phyloP scores from a whole-genome alignment of 805 yeast species.

The Sungouiozyma ichnusensis region DNA sequence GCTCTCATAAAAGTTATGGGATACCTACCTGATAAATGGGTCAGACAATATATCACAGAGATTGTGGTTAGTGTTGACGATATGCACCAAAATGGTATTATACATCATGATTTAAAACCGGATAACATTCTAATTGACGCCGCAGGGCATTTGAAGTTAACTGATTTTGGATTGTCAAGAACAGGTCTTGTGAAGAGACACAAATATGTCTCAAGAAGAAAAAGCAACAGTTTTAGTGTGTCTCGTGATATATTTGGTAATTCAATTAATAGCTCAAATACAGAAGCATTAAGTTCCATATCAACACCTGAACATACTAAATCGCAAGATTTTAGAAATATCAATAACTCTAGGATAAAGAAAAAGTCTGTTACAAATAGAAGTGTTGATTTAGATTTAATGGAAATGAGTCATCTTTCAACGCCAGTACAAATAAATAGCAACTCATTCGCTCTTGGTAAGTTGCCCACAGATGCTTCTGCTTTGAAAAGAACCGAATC shows the following conservation, averaged over 20 bases:
- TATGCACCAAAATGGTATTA: constrained; percentile 77
- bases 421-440: neutral
- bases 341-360: neutral
- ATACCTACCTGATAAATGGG: constrained; percentile 77
- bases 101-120: constrained; percentile 93
- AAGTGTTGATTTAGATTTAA: neutral
- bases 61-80: constrained; percentile 85
- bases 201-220: constrained; percentile 20
- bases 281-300: constrained; percentile 2
- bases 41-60: constrained; percentile 76
- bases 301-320: neutral
- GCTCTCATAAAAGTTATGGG: constrained; percentile 76
- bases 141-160: constrained; percentile 80
- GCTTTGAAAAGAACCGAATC: constrained; percentile 24
- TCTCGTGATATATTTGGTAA: neutral
- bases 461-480: neutral
- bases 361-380: neutral
- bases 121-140: constrained; percentile 83
- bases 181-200: constrained; percentile 85
- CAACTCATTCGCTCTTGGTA: neutral
- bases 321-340: neutral
- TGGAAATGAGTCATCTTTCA: neutral
- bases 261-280: constrained; percentile 1
- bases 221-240: constrained; percentile 2
- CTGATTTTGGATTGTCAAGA: constrained; percentile 90